phyloP scores from a whole-genome alignment of 1,284 basidiomycete species.

The Lentinula novae-zelandiae region DNA sequence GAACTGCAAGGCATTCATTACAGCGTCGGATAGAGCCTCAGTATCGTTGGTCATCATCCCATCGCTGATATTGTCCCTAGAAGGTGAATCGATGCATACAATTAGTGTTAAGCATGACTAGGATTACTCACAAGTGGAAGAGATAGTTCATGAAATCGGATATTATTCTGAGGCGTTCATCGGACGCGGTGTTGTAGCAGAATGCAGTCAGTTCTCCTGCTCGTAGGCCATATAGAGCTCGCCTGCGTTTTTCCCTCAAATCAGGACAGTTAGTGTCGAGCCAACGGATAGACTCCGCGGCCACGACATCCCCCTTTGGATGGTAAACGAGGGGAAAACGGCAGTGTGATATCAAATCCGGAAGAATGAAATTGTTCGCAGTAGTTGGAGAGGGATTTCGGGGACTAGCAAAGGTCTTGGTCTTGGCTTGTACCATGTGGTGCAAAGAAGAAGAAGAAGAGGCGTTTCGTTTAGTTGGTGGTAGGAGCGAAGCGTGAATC shows the following conservation, averaged over 20 bases:
- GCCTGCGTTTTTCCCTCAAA: constrained; percentile 45
- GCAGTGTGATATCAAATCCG: constrained; percentile 63
- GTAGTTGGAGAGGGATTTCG: neutral
- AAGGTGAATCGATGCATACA: constrained; percentile 6
- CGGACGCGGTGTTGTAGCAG: constrained; percentile 53
- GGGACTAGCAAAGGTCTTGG: neutral
- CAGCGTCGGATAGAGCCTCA: constrained; percentile 40
- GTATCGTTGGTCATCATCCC: constrained; percentile 50
- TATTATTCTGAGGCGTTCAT: constrained; percentile 57
- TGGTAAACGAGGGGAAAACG: constrained; percentile 52
- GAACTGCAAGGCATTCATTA: constrained; percentile 52
- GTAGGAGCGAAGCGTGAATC: neutral
- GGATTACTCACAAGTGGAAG: constrained; percentile 41
- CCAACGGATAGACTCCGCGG: constrained; percentile 57
- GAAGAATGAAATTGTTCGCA: constrained; percentile 44
- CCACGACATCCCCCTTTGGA: constrained; percentile 48
- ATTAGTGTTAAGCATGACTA: constrained; percentile 5
- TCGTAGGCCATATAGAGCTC: constrained; percentile 53
- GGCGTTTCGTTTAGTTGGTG: neutral
- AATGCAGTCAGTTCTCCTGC: constrained; percentile 65
- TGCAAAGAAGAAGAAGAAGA: neutral
- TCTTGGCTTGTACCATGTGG: neutral
- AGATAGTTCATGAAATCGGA: constrained; percentile 59
- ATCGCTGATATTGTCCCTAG: constrained; percentile 54
- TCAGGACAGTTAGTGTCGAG: constrained; percentile 46